These are phyloP conservation scores for Annona cherimola DNA, from an alignment of 164 flowering plant species.

Conservation along the genomic window DNA sequence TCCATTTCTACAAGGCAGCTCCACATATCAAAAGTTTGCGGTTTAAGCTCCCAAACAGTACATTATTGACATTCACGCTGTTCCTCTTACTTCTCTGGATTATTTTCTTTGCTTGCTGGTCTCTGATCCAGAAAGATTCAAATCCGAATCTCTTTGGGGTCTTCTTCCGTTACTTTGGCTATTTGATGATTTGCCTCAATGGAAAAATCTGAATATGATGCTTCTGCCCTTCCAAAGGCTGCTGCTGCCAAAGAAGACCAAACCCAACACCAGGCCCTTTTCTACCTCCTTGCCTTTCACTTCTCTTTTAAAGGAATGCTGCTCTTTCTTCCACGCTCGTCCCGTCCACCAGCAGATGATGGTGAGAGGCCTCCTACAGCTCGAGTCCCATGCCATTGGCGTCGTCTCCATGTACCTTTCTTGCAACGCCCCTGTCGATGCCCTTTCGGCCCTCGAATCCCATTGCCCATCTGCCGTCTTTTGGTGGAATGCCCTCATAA, in stretches of 20 bases:
- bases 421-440: constrained; percentile 22
- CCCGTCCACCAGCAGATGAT: constrained; percentile 33
- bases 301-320: constrained; percentile 20
- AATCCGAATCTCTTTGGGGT: too few species aligned
- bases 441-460: constrained; percentile 20
- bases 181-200: constrained; percentile 9
- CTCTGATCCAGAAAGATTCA: too few species aligned
- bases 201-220: constrained; percentile 3
- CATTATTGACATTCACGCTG: too few species aligned
- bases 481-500: constrained; percentile 49
- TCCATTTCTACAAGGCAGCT: too few species aligned
- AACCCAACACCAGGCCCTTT: neutral
- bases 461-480: constrained; percentile 25
- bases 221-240: neutral
- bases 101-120: too few species aligned
- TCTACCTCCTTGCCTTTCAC: neutral
- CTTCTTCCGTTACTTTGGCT: too few species aligned
- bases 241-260: neutral
- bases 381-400: neutral
- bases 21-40: too few species aligned
- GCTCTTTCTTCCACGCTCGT: constrained; percentile 20
- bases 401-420: constrained; percentile 25
- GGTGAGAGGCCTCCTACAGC: constrained; percentile 18
- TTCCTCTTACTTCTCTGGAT: too few species aligned
- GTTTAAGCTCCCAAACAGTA: too few species aligned